Conservation (phyloP, 257 asterid species). For the Solanum pennellii region DNA sequence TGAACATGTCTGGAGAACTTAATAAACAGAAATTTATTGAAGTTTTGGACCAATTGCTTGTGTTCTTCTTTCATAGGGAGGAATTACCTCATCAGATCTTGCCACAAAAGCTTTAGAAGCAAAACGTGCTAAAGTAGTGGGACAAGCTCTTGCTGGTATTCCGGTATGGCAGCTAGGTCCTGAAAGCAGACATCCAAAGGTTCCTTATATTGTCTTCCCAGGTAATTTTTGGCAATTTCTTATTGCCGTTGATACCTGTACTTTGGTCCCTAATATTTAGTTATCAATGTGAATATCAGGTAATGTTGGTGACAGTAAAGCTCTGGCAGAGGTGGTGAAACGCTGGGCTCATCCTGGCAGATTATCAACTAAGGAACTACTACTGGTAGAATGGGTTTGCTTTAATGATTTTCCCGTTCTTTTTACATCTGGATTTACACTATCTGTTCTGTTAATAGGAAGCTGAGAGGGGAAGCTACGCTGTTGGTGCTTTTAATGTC, state of each 20-base stretch:
- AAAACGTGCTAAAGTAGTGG: conserved; percentile 78
- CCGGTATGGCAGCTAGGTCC: conserved; percentile 96
- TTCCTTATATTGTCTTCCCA: conserved; percentile 93
- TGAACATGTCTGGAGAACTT: neutral
- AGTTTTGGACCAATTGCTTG: neutral
- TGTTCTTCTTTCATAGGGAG: conserved; percentile 49
- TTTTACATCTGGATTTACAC: conserved; percentile 13
- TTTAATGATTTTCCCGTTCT: neutral
- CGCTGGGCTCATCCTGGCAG: conserved; percentile 65
- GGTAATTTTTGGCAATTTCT: conserved; percentile 29
- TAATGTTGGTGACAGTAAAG: conserved; percentile 86
- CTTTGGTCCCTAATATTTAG: neutral
- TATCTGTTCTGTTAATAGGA: conserved; percentile 28
- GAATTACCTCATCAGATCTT: conserved; percentile 94
- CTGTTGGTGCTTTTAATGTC: conserved; percentile 88
- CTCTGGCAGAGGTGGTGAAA: conserved; percentile 83
- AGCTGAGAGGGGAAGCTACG: conserved; percentile 87
- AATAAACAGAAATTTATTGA: neutral
- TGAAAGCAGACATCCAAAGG: conserved; percentile 92
- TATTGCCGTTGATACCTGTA: neutral
- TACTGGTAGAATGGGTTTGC: conserved; percentile 46
- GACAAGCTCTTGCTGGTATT: conserved; percentile 94
- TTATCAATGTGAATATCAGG: conserved; percentile 37
- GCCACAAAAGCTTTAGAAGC: conserved; percentile 95
- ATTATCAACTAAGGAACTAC: conserved; percentile 66